Evolutionary conservation across 306 rosid species (phyloP), one percentile per base, ranked within the genome.

Genomic region (Mimosa bimucronata): DNA sequence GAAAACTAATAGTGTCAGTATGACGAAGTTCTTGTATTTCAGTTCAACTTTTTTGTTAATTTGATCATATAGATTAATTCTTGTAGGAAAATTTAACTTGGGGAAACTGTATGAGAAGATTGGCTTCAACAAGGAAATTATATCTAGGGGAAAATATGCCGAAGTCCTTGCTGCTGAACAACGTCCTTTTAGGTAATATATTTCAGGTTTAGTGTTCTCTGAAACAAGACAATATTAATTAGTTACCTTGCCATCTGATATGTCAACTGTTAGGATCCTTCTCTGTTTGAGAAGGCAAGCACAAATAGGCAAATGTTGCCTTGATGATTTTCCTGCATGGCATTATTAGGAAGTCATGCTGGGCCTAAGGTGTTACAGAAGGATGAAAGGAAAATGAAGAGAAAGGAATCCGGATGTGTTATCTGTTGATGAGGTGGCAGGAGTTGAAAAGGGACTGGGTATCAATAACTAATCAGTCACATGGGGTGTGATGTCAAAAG

Each of bases 131-230:
- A 95, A 92, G 84, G 97, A 95, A 86, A 84, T 85, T 80, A 84
- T 94, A 86, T 94, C 97, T 29, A 86, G 97, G 85, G 98, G 98
- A 88, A 92, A 80, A 85, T 94, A 86, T 90, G 95, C 97, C 16
- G 98, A 94, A 89, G 83, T 92, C 65, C 80, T 88, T 77, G 89
- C 92, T 60, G 97, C 97, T 42, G 97, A 94, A 53, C 91, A 94
- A 34, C 94, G 97, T 79, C 84, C 97, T 81, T 92, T 92, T 84
- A 92, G 91, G 98, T 91, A 89, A 88, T 60, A 57, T 48, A 77
- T 57, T 61, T 77, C 53, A 31, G 44, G 31, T 78, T 34, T 53
- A 4, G 37, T 70, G 66, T 71, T 84, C 60, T 79, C 45, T 58
- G 25, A 74, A 62, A 37, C 73, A 31, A 61, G 58, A 79, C 62